phyloP scores from a whole-genome alignment of 345 rosid species.

The Excoecaria cochinchinensis region DNA sequence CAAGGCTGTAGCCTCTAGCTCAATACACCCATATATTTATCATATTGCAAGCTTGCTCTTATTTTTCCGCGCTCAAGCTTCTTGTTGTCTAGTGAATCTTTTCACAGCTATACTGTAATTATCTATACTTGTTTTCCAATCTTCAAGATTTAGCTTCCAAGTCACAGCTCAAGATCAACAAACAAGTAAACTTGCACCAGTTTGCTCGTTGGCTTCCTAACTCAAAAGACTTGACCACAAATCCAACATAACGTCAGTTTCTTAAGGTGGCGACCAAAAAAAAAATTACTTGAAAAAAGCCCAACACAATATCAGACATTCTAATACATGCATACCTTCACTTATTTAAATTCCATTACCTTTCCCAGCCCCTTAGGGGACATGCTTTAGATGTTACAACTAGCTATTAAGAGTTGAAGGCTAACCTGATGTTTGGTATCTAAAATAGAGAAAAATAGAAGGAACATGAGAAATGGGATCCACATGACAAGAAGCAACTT shows the following conservation, averaged over 20 bases:
- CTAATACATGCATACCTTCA: background rate
- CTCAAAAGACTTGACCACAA: background rate
- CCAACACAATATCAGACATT: background rate
- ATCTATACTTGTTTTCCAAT: too few species aligned
- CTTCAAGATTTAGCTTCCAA: too few species aligned
- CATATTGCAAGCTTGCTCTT: too few species aligned
- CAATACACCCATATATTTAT: too few species aligned
- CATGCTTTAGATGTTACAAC: background rate
- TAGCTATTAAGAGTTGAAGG: background rate
- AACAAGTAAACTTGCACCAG: too few species aligned
- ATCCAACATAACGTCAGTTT: background rate
- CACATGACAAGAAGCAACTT: background rate
- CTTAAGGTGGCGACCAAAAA: background rate
- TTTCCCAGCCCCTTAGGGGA: background rate
- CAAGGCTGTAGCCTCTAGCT: too few species aligned
- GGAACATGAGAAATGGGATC: background rate
- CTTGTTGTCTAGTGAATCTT: too few species aligned
- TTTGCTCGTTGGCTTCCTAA: background rate
- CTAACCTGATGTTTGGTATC: background rate
- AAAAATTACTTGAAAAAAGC: background rate
- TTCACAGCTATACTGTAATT: too few species aligned
- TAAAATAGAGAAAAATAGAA: background rate
- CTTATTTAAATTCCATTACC: background rate
- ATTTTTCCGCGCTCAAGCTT: too few species aligned
- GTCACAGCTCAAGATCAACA: too few species aligned